A percentile compares a stretch with the other conserved stretches of the same genome.
These are phyloP conservation scores for Bifiguratus adelaidae DNA, from an alignment of 192 early-diverging fungal genomes.

Conservation along the genomic window DNA sequence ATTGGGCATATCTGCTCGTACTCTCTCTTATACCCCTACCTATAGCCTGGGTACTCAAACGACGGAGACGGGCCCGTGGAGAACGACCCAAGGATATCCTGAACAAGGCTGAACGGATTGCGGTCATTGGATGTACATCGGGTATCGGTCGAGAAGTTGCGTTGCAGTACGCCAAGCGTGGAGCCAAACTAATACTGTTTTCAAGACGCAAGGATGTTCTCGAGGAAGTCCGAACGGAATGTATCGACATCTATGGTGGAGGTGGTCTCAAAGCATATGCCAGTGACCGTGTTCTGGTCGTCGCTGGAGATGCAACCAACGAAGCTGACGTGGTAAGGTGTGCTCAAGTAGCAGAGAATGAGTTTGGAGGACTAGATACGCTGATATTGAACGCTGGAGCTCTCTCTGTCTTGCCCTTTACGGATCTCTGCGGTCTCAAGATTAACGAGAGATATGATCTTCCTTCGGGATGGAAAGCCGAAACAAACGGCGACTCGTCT, in stretches of 20 bases:
- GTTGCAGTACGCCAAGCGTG: conserved; percentile 49
- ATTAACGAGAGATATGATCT: background rate
- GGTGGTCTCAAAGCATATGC: conserved; percentile 3
- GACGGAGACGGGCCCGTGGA: too few species aligned
- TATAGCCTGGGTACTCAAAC: too few species aligned
- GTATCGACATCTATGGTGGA: conserved; percentile 6
- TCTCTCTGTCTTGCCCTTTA: conserved; percentile 60
- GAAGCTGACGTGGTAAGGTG: conserved; percentile 33
- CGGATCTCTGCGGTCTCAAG: conserved; percentile 40
- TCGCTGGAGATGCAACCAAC: conserved; percentile 49
- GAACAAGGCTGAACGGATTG: conserved; percentile 27
- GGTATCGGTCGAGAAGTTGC: conserved; percentile 67
- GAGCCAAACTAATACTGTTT: conserved; percentile 50
- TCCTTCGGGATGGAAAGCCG: background rate
- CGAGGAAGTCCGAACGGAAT: conserved; percentile 29
- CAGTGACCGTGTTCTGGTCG: conserved; percentile 5
- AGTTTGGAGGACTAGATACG: conserved; percentile 43
- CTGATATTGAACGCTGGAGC: conserved; percentile 69
- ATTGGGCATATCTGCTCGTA: too few species aligned
- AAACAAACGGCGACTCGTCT: conserved; percentile 1
- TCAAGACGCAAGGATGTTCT: conserved; percentile 48
- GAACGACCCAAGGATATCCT: conserved; percentile 1
- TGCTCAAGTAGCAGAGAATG: conserved; percentile 14
- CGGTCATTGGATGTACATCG: conserved; percentile 68
- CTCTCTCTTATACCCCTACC: too few species aligned